A percentile compares a stretch with the other conserved stretches of the same genome.
Evolutionary conservation across 2,329 filamentous ascomycete species (phyloP).

Genomic region (Epichloe amarillans): DNA sequence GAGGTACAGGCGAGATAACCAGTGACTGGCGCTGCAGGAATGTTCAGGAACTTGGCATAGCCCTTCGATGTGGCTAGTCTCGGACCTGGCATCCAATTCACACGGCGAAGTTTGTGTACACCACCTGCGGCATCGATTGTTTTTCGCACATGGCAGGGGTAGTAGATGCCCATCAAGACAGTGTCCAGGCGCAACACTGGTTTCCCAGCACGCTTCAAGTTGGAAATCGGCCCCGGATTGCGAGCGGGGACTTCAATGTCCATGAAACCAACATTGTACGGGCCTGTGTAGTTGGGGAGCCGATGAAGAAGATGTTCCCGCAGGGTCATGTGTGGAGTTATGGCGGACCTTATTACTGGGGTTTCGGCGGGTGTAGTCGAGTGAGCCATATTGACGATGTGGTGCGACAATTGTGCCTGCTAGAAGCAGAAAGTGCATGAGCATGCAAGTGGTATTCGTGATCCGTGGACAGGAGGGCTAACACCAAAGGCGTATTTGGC

Average conservation of each 20-base stretch:
- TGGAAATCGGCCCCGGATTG: conserved; percentile 25
- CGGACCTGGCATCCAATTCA: conserved; percentile 50
- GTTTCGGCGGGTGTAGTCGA: not conserved
- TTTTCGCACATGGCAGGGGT: conserved; percentile 36
- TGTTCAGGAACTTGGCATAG: conserved; percentile 46
- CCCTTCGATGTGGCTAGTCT: conserved; percentile 41
- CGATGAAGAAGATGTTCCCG: conserved; percentile 27
- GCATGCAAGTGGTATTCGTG: not conserved
- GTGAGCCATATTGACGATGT: conserved; percentile 2
- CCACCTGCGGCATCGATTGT: conserved; percentile 13
- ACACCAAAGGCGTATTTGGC: not conserved
- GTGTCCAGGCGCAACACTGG: conserved; percentile 34
- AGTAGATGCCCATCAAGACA: conserved; percentile 52
- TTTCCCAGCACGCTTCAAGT: conserved; percentile 25
- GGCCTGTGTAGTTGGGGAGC: conserved; percentile 50
- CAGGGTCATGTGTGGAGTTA: conserved; percentile 17
- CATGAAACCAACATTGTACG: conserved; percentile 54
- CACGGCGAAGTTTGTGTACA: conserved; percentile 32
- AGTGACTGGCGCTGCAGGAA: conserved; percentile 34
- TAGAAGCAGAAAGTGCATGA: not conserved
- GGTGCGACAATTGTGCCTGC: not conserved
- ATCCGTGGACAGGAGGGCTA: not conserved
- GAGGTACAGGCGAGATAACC: conserved; percentile 42
- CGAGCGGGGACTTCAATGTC: conserved; percentile 50
- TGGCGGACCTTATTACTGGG: conserved; percentile 8